phyloP scores from a whole-genome alignment of 2,329 filamentous ascomycete genomes.

The Zasmidium angulare region DNA sequence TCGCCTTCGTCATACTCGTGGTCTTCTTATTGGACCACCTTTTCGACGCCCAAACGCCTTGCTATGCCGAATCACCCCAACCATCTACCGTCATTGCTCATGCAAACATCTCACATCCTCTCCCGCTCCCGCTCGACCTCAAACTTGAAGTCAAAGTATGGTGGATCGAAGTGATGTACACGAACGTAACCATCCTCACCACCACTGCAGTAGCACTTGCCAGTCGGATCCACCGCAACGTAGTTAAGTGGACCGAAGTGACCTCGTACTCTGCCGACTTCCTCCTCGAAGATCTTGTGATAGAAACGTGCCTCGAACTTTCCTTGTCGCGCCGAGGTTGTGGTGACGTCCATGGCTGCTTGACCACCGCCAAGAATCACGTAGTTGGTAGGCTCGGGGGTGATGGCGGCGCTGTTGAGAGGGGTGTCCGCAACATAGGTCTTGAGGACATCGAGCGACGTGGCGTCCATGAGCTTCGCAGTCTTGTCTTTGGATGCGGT shows the following conservation, averaged over 20 bases:
- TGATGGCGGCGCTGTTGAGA: slow-evolving; percentile 92
- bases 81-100: slow-evolving; percentile 17
- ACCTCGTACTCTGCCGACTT: slow-evolving; percentile 93
- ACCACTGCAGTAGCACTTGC: slow-evolving; percentile 89
- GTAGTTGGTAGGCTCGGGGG: slow-evolving; percentile 95
- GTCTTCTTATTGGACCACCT: not conserved
- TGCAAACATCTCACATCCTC: slow-evolving; percentile 19
- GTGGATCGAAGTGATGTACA: slow-evolving; percentile 97
- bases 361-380: slow-evolving; percentile 98
- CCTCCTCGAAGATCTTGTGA: slow-evolving; percentile 99
- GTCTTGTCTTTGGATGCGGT: slow-evolving; percentile 98
- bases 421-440: slow-evolving; percentile 90
- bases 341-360: slow-evolving; percentile 98
- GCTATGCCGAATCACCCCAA: slow-evolving; percentile 39
- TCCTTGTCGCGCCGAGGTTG: slow-evolving; percentile 87
- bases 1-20: not conserved
- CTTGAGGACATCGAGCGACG: slow-evolving; percentile 89
- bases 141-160: slow-evolving; percentile 98
- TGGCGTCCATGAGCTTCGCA: slow-evolving; percentile 83
- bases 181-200: slow-evolving; percentile 98
- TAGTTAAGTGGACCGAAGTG: slow-evolving; percentile 98
- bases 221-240: slow-evolving; percentile 86
- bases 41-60: slow-evolving; percentile 35
- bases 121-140: slow-evolving; percentile 87
- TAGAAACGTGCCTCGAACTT: slow-evolving; percentile 99